Evolutionary conservation across 257 asterid genomes (phyloP).

Genomic region (Striga asiatica): DNA sequence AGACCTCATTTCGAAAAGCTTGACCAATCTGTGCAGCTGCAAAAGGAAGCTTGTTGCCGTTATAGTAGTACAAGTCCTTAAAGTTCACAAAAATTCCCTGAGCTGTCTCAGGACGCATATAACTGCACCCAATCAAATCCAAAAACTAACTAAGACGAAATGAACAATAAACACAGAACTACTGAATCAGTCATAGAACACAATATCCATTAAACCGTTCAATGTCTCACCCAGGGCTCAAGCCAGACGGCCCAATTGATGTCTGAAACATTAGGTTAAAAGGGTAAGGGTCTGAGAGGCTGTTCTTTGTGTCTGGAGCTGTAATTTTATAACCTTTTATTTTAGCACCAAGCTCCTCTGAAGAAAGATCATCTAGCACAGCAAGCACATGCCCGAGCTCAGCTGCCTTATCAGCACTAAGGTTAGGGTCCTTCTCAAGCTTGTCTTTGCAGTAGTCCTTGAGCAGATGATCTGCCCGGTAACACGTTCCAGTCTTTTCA

Average conservation of each 20-base stretch:
- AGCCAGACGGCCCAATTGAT: slow-evolving; percentile 68
- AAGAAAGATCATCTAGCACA: slow-evolving; percentile 57
- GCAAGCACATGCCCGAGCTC: slow-evolving; percentile 65
- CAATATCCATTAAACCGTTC: not conserved
- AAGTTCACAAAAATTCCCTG: slow-evolving; percentile 82
- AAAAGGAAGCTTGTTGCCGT: slow-evolving; percentile 66
- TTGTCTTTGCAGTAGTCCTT: slow-evolving; percentile 68
- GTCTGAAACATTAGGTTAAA: slow-evolving; percentile 74
- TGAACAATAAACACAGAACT: not conserved
- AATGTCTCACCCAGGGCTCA: slow-evolving; percentile 51
- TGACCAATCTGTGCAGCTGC: slow-evolving; percentile 88
- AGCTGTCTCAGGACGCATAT: slow-evolving; percentile 85
- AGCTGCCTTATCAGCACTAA: slow-evolving; percentile 31
- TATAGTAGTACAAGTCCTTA: slow-evolving; percentile 57
- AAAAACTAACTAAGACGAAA: slow-evolving; percentile 3
- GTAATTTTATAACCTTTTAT: slow-evolving; percentile 59
- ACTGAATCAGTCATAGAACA: not conserved
- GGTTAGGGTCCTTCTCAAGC: slow-evolving; percentile 54
- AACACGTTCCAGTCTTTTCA: slow-evolving; percentile 56
- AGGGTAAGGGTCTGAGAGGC: slow-evolving; percentile 74
- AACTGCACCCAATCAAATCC: slow-evolving; percentile 26
- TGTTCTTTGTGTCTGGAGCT: slow-evolving; percentile 68
- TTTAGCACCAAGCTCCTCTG: slow-evolving; percentile 62
- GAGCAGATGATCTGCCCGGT: slow-evolving; percentile 68
- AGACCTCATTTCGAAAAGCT: slow-evolving; percentile 74